Evolutionary conservation across 352 stramenopile genomes (phyloP).

Genomic region (Phytophthora cajani): DNA sequence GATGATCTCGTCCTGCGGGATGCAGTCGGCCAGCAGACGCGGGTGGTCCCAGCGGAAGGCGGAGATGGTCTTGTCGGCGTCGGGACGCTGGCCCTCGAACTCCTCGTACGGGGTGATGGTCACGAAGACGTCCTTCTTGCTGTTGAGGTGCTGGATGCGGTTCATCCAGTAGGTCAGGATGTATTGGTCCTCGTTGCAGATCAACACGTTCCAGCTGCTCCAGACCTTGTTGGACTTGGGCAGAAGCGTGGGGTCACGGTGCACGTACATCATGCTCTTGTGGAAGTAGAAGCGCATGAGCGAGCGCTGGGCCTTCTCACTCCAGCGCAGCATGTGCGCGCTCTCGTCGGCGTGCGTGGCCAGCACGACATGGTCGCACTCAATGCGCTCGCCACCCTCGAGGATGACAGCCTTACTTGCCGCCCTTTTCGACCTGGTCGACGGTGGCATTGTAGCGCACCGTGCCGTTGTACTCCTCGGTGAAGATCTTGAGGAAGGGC

Average conservation of each 20-base stretch:
- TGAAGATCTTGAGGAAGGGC: conserved; percentile 90
- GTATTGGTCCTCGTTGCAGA: conserved; percentile 86
- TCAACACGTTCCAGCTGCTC: conserved; percentile 88
- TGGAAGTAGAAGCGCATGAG: conserved; percentile 87
- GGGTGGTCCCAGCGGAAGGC: conserved; percentile 89
- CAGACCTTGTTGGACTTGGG: conserved; percentile 79
- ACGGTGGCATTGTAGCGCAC: conserved; percentile 82
- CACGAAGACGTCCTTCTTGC: conserved; percentile 87
- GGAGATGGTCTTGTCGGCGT: conserved; percentile 61
- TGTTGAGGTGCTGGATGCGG: conserved; percentile 87
- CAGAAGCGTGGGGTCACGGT: conserved; percentile 79
- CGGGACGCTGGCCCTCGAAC: conserved; percentile 67
- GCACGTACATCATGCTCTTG: conserved; percentile 90
- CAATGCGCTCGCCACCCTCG: conserved; percentile 70
- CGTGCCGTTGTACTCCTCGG: conserved; percentile 78
- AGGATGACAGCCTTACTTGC: conserved; percentile 88
- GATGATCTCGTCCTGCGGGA: conserved; percentile 86
- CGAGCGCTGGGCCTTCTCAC: conserved; percentile 62
- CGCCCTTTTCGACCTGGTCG: conserved; percentile 70
- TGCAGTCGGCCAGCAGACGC: conserved; percentile 80
- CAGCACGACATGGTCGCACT: conserved; percentile 87
- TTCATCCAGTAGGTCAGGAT: conserved; percentile 92
- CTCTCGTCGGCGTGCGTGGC: conserved; percentile 84
- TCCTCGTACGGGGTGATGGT: conserved; percentile 87
- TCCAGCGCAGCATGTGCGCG: conserved; percentile 81